A percentile compares a stretch with the other conserved stretches of the same genome.
phyloP scores from a whole-genome alignment of 352 stramenopile genomes.

The Phytophthora nicotianae region DNA sequence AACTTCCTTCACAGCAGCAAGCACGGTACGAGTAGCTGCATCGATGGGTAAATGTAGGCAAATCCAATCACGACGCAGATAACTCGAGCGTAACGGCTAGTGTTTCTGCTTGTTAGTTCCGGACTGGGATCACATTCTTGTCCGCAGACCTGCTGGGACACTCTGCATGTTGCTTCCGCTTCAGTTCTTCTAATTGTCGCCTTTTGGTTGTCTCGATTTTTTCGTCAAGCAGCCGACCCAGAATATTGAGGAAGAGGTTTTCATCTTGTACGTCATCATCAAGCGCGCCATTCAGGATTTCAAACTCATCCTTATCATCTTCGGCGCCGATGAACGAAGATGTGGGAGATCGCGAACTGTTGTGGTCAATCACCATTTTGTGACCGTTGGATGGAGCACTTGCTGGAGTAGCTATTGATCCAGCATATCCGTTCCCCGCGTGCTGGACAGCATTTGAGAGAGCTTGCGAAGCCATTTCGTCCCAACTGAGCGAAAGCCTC shows the following conservation, averaged over 20 bases:
- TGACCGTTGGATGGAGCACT: conserved; percentile 24
- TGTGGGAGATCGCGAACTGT: conserved; percentile 29
- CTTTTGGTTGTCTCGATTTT: conserved; percentile 47
- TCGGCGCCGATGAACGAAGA: conserved; percentile 51
- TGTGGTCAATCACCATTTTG: conserved; percentile 25
- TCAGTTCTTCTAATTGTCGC: conserved; percentile 32
- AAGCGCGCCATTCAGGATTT: conserved; percentile 64
- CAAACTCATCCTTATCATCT: conserved; percentile 78
- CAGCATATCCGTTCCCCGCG: conserved; percentile 26
- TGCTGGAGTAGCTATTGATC: conserved; percentile 21
- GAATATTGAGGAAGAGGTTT: conserved; percentile 73
- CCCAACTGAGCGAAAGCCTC: conserved; percentile 49
- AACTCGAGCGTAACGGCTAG: conserved; percentile 14
- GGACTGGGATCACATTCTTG: conserved; percentile 14
- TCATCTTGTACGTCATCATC: conserved; percentile 71
- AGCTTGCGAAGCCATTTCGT: conserved; percentile 62
- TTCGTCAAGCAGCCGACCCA: conserved; percentile 72
- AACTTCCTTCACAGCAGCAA: conserved; percentile 7
- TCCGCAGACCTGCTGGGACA: conserved; percentile 5
- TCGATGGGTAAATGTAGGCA: conserved; percentile 22
- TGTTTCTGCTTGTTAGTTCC: conserved; percentile 20
- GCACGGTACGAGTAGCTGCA: conserved; percentile 10
- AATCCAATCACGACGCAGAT: conserved; percentile 1
- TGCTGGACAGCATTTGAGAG: conserved; percentile 51
- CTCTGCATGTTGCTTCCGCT: conserved; percentile 21